phyloP scores from a whole-genome alignment of 371 early-diverging fungal genomes.

The Umbelopsis sp. region DNA sequence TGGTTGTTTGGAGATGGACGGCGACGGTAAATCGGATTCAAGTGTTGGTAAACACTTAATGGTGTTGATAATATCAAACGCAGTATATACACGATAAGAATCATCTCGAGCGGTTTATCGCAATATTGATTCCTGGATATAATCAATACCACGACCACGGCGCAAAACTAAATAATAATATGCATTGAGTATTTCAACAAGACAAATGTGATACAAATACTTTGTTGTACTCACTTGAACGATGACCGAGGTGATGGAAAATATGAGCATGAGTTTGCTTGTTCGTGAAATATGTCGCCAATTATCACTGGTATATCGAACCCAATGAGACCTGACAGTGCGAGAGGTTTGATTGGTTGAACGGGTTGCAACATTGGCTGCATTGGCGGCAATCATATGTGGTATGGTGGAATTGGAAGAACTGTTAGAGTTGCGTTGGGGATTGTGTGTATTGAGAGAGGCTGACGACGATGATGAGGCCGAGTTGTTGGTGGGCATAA shows the following conservation, averaged over 20 bases:
- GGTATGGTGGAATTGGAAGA: conserved; percentile 52
- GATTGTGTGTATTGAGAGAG: conserved; percentile 33
- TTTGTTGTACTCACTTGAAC: conserved; percentile 30
- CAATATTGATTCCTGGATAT: conserved; percentile 53
- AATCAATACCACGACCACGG: conserved; percentile 39
- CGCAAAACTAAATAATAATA: conserved; percentile 27
- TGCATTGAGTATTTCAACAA: not conserved
- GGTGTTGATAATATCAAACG: conserved; percentile 46
- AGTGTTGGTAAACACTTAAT: conserved; percentile 45
- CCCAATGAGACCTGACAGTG: conserved; percentile 53
- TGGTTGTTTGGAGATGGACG: conserved; percentile 25
- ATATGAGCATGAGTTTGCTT: conserved; percentile 41
- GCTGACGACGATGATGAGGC: conserved; percentile 44
- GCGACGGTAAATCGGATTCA: conserved; percentile 40
- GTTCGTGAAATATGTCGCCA: conserved; percentile 52
- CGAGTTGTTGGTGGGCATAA: conserved; percentile 23
- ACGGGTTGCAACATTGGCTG: conserved; percentile 50
- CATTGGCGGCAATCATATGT: conserved; percentile 45
- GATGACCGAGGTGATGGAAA: conserved; percentile 39
- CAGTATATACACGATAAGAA: conserved; percentile 47
- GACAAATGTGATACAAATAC: not conserved
- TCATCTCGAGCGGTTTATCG: conserved; percentile 50
- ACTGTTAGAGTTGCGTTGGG: conserved; percentile 19
- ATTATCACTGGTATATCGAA: conserved; percentile 48
- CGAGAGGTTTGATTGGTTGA: conserved; percentile 47